Evolutionary conservation across 164 flowering plant species (phyloP).

Genomic region (Annona cherimola): DNA sequence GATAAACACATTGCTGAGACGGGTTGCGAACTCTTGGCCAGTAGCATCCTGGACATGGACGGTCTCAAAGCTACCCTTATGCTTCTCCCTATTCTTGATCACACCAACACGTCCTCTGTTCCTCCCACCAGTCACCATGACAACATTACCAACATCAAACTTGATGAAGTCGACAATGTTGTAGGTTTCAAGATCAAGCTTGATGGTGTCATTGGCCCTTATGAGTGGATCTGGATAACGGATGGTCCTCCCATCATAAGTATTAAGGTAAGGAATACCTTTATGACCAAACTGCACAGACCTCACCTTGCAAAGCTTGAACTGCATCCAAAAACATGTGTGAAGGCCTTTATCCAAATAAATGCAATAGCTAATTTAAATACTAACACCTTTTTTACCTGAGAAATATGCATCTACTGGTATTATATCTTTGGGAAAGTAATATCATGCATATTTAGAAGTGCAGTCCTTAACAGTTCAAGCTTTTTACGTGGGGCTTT

Average conservation of each 20-base stretch:
- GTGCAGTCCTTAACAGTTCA: no score
- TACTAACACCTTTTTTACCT: no score
- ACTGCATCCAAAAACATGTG: conserved; percentile 33
- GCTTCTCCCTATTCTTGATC: conserved; percentile 78
- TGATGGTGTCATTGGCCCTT: conserved; percentile 82
- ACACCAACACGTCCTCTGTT: conserved; percentile 83
- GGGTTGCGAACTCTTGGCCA: conserved; percentile 80
- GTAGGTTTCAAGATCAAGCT: conserved; percentile 64
- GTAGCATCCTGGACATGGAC: conserved; percentile 65
- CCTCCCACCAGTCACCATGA: conserved; percentile 89
- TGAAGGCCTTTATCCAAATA: neutral
- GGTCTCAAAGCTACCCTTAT: conserved; percentile 81
- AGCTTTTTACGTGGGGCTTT: neutral
- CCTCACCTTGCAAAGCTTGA: conserved; percentile 75
- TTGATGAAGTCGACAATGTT: conserved; percentile 72
- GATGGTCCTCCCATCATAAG: conserved; percentile 83
- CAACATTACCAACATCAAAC: conserved; percentile 85
- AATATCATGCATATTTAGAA: no score
- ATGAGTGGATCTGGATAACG: conserved; percentile 87
- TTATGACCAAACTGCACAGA: conserved; percentile 68
- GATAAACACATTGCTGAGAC: conserved; percentile 66
- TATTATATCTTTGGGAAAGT: neutral
- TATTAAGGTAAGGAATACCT: conserved; percentile 76
- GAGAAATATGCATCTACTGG: no score
- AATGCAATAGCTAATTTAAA: neutral